A percentile compares a stretch with the other conserved stretches of the same genome.
These are phyloP conservation scores for Ophiostoma tasmaniense DNA, from an alignment of 2,329 filamentous ascomycete genomes.

Conservation along the genomic window DNA sequence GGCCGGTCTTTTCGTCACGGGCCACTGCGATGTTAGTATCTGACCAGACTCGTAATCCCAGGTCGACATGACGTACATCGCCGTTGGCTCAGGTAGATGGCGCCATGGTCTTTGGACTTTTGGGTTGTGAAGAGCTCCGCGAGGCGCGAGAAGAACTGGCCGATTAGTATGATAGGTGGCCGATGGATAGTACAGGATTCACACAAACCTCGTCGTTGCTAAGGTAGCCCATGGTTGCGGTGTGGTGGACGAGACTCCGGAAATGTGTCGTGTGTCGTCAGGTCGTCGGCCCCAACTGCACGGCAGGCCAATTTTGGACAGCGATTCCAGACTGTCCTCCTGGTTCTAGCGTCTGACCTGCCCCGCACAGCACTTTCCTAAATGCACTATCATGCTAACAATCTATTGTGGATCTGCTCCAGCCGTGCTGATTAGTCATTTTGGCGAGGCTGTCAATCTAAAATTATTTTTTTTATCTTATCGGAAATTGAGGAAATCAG, in stretches of 20 bases:
- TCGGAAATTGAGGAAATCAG: background rate
- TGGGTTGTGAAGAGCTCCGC: slow-evolving; percentile 57
- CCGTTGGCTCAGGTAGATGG: slow-evolving; percentile 69
- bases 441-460: slow-evolving; percentile 7
- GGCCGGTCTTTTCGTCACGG: slow-evolving; percentile 9
- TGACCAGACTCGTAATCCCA: background rate
- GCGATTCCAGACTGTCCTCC: slow-evolving; percentile 3
- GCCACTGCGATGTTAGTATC: slow-evolving; percentile 12
- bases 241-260: background rate
- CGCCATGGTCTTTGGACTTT: slow-evolving; percentile 62
- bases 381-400: background rate
- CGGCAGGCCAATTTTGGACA: background rate
- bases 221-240: slow-evolving; percentile 28
- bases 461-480: slow-evolving; percentile 6
- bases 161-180: background rate
- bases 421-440: slow-evolving; percentile 14
- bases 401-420: background rate
- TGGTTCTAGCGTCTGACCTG: background rate
- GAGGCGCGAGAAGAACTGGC: slow-evolving; percentile 65
- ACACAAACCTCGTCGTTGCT: slow-evolving; percentile 33
- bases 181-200: background rate
- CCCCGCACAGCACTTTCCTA: background rate
- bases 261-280: background rate
- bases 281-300: no score
- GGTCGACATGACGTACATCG: slow-evolving; percentile 46